Evolutionary conservation across 345 rosid genomes (phyloP), one percentile per base, ranked within the genome.

Genomic region (Rhizophora apiculata): DNA sequence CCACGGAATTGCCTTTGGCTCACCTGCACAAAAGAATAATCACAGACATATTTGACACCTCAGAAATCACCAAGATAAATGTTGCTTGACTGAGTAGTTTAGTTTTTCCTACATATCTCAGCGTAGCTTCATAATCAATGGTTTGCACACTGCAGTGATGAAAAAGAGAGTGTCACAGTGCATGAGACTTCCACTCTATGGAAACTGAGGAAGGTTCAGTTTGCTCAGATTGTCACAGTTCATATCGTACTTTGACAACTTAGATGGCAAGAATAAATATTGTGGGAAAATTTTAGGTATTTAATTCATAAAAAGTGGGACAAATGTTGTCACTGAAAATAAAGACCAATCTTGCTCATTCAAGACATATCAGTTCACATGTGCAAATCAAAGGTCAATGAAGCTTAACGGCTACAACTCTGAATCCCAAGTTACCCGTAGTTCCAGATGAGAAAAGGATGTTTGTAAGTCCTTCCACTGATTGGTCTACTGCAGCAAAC

Each of bases 1-100:
- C 99, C 99, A 95, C 63, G 96, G 97, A 80, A 95, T 95, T 65
- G 99, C 97, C 77, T 94, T 94, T 64, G 99, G 99, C 64, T 89
- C 96, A 77, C 99, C 99, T 95, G 71, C 72, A 83, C 57, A 72
- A 83, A 64, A 68, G 75, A 71, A 72, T 53, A 69, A 72, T 69
- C 48, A 63, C 62, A 53, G 37, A 68, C 22, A 63, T 60, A 64
- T 30, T 31, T 56, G 43, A 32, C 27, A 54, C 18, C 22, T 15
- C 8, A 57, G 52, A 61, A 3, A 15, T 46, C 22, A 37, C 39
- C 51, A 53, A 57, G 26, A 36, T 8, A 70, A 19, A 43, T 43
- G 15, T 43, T 3, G 19, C 49, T 43, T 13, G 18, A 43, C 49
- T 43, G 18, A 15, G 49, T 43, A 43, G 26, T 20, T 52, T n/a